Evolutionary conservation across 805 yeast species (phyloP).

Genomic region (Blastobotrys muscicola): DNA sequence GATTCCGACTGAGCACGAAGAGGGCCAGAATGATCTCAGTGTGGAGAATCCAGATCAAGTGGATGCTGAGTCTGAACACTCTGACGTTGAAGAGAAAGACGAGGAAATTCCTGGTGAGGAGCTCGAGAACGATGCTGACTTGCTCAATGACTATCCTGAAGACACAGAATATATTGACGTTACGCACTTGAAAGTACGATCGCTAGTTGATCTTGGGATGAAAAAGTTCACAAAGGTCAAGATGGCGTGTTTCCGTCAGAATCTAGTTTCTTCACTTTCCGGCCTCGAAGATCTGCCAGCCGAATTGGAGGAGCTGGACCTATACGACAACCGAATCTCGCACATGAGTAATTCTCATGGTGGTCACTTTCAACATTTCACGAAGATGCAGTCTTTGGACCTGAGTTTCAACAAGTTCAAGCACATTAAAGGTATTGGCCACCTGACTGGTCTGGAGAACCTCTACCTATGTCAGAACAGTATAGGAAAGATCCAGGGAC

Average conservation of each 20-base stretch:
- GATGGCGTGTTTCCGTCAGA: constrained; percentile 69
- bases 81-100: constrained; percentile 4
- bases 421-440: constrained; percentile 69
- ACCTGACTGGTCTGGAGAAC: constrained; percentile 51
- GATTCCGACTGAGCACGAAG: not conserved
- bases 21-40: not conserved
- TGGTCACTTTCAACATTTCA: constrained; percentile 51
- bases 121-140: constrained; percentile 55
- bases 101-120: constrained; percentile 31
- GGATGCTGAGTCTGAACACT: not conserved
- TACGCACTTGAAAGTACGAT: constrained; percentile 57
- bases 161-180: constrained; percentile 53
- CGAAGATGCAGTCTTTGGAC: constrained; percentile 53
- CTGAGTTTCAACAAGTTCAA: constrained; percentile 84
- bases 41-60: not conserved
- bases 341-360: constrained; percentile 48
- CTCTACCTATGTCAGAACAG: constrained; percentile 85
- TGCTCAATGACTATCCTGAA: constrained; percentile 30
- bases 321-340: constrained; percentile 84
- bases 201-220: constrained; percentile 53
- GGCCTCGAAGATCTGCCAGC: constrained; percentile 55
- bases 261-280: constrained; percentile 62
- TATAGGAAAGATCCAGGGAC: constrained; percentile 59
- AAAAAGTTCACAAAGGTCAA: constrained; percentile 48
- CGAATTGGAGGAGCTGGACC: constrained; percentile 65